A percentile compares a stretch with the other conserved stretches of the same genome.
Conservation (phyloP, 108 stramenopile genomes). For the Pseudonitzschia pungens region DNA sequence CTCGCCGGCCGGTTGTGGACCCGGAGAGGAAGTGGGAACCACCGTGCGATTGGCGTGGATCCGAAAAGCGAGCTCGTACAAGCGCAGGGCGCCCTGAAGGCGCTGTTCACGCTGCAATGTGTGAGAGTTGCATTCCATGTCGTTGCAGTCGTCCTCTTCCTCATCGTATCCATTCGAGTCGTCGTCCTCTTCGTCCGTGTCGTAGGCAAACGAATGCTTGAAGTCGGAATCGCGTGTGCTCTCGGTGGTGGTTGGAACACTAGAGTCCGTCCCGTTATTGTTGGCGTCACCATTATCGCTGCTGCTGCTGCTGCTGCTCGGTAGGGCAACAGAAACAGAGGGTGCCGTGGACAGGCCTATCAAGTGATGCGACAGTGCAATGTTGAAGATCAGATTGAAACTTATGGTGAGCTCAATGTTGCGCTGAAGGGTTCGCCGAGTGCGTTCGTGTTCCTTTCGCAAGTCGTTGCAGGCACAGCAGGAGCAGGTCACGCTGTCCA, state of each 20-base stretch:
- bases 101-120: neutral
- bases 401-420: neutral
- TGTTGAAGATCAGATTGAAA: constrained; percentile 15
- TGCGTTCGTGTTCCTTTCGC: neutral
- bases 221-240: neutral
- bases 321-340: too few relatives aligned
- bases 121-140: neutral
- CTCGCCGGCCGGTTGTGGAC: neutral
- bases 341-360: neutral
- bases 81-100: constrained; percentile 15
- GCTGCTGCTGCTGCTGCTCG: neutral
- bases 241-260: too few relatives aligned
- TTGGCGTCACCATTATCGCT: neutral
- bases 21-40: neutral
- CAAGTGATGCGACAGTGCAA: constrained; percentile 17
- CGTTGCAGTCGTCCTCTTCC: neutral
- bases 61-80: constrained; percentile 21
- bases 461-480: neutral
- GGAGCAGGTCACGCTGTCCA: neutral
- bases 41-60: neutral
- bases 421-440: neutral
- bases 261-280: neutral
- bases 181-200: neutral
- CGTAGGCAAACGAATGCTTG: neutral
- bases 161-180: neutral